Evolutionary conservation across 2,329 filamentous ascomycete genomes (phyloP), one percentile per base, ranked within the genome.

Genomic region (Sporothrix inflata): DNA sequence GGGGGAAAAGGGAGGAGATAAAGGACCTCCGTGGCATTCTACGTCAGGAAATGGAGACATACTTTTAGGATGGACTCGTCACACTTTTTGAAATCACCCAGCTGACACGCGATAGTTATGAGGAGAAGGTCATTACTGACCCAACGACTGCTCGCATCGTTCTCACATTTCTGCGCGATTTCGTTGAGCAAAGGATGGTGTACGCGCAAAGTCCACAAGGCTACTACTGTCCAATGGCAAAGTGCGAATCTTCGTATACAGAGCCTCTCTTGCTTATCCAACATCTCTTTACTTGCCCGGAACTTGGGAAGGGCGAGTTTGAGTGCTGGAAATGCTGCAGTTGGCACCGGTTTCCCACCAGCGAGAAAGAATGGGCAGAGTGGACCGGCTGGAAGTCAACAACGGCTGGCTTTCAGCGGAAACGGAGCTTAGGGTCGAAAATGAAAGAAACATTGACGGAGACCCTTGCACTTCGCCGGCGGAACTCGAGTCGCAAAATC

Each of bases 351-450:
- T 78, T 78, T 66, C 78, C 78, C 40, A 78, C 77, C 30, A 76
- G 74, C 72, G 78, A 79, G 72, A 78, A 78, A 70, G 78, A 77
- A 34, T 79, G 78, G 78, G 69, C 75, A 8, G 75, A 77, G 11
- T 79, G 77, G 76, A 51, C 73, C 1, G 77, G 77, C 9, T 78
- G 77, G 76, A 77, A 74, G 72, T 75, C 75, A 9, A 61, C 55
- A n/a, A 38, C 55, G 7, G 57, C 53, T 12, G 61, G 71, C n/a
- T 73, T 76, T 49, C 75, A 75, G 42, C 74, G 75, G 16, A 79
- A 78, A 66, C 76, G 75, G 4, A 78, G 78, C 66, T 45, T 78
- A 2, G 75, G 77, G 19, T 77, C 76, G 19, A 78, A 78, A 68
- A 77, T 78, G 74, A 75, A 74, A 51, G 75, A 76, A 16, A 72